Base-by-base conservation (phyloP, 768 basidiomycete species). In the Phanerochaete sordida region DNA sequence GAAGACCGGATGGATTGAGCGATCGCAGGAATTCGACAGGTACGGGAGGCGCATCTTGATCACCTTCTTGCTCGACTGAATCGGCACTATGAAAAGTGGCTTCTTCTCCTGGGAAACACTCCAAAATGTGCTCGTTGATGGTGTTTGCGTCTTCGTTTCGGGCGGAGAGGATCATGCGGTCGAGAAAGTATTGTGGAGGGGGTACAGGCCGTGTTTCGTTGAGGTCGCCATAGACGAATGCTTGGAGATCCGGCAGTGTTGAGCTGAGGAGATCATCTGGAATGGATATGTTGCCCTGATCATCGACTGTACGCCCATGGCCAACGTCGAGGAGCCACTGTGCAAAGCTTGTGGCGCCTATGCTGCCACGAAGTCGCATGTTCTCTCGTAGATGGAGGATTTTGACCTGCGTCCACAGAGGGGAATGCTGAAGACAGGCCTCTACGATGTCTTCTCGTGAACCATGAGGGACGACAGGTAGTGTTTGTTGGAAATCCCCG, bases 401-500 rank as follows among this genome's bases (percentile, higher is more conserved):
- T 12, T 43, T 4, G 4, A 79, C 66, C 4, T 46, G 44, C 3
- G 37, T 24, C 80, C 82, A 83, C 0, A 83, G 65, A 12, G 62
- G 27, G 21, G 78, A 81, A 8, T 65, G 51, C 21, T 66, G 69
- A 0, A 82, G 62, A 4, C 69, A 69, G 1, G 76, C 75, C 60
- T 48, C 61, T 3, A 81, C 69, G 66, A 80, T 78, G 11, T 79
- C 69, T 37, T 69, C 68, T 37, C 73, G 56, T 4, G 70, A 66
- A 0, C 79, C 80, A 60, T 71, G 64, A 0, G 57, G 64, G 9
- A 83, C 68, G 0, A 83, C 76, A 43, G 80, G 81, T 0, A 83
- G 70, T 0, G 66, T 80, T 61, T 82, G 82, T 6, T 72, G 71
- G 54, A 78, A 82, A 63, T 84, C 80, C 1, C 80, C 82, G 53